These are phyloP conservation scores for Taiwanofungus camphoratus DNA, from an alignment of 1,284 basidiomycete genomes.

Conservation along the genomic window DNA sequence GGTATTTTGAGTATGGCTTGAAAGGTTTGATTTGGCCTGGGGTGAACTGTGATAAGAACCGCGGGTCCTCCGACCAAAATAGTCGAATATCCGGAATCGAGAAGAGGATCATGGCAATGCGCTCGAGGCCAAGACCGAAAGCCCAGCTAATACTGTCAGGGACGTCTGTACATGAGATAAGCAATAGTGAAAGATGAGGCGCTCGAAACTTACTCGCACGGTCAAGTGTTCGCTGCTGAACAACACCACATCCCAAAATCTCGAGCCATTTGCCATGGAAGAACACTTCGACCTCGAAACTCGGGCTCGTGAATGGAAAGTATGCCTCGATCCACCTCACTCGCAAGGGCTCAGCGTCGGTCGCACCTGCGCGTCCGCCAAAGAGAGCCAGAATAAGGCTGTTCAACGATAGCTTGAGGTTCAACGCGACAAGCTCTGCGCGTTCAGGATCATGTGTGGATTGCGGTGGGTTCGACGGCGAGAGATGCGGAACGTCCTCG, in stretches of 20 bases:
- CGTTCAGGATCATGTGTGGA: conserved; percentile 65
- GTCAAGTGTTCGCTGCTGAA: conserved; percentile 85
- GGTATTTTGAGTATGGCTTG: conserved; percentile 87
- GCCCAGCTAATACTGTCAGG: conserved; percentile 92
- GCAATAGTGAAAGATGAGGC: no score
- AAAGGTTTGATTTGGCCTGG: conserved; percentile 75
- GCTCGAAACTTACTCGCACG: conserved; percentile 54
- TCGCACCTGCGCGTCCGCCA: conserved; percentile 46
- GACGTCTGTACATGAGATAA: conserved; percentile 46
- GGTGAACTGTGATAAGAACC: conserved; percentile 87
- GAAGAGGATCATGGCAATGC: conserved; percentile 98
- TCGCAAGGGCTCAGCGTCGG: conserved; percentile 60
- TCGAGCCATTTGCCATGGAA: conserved; percentile 97
- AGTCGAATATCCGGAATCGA: conserved; percentile 98
- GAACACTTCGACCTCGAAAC: conserved; percentile 97
- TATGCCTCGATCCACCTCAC: conserved; percentile 98
- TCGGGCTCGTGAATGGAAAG: conserved; percentile 97
- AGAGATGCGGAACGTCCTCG: conserved; percentile 77
- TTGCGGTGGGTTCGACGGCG: conserved; percentile 79
- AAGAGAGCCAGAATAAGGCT: conserved; percentile 84
- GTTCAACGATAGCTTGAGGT: conserved; percentile 92
- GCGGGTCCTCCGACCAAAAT: conserved; percentile 91
- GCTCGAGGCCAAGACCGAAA: conserved; percentile 94
- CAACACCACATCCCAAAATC: conserved; percentile 92
- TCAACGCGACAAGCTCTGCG: conserved; percentile 70